Conservation (phyloP, 345 rosid species). For the Eucalyptus camaldulensis region DNA sequence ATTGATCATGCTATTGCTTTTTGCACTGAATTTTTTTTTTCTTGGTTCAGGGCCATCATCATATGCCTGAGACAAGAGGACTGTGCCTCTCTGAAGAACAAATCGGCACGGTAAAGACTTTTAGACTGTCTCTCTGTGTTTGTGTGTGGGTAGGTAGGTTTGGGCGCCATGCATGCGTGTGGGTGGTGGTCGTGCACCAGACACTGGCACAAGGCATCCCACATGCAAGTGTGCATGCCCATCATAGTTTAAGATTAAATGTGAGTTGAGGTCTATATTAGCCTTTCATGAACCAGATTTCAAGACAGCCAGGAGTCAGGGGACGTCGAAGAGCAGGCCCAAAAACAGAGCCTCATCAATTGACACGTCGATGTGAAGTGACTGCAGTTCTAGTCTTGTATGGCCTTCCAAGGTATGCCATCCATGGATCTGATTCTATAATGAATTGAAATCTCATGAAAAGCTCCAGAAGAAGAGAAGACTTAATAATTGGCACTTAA, state of each 20-base stretch:
- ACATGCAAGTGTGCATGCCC: neutral
- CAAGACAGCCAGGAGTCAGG: slow-evolving; percentile 47
- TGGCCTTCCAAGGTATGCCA: slow-evolving; percentile 84
- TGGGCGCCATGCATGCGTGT: neutral
- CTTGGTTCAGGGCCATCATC: slow-evolving; percentile 69
- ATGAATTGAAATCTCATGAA: neutral
- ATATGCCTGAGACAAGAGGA: slow-evolving; percentile 97
- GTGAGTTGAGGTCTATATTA: neutral
- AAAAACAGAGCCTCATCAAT: slow-evolving; percentile 59
- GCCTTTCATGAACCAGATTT: slow-evolving; percentile 18
- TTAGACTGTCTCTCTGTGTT: neutral
- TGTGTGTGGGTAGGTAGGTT: neutral
- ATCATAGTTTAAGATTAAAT: neutral
- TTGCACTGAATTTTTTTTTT: neutral
- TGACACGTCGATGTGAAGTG: slow-evolving; percentile 80
- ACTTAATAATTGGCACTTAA: neutral
- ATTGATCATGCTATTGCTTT: neutral
- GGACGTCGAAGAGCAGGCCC: slow-evolving; percentile 33
- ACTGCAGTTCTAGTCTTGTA: slow-evolving; percentile 87
- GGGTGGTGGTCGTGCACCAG: neutral
- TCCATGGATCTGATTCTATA: neutral
- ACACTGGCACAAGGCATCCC: neutral
- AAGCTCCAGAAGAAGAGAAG: neutral
- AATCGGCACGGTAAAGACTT: slow-evolving; percentile 47
- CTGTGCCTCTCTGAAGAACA: slow-evolving; percentile 97